Evolutionary conservation across 2,329 filamentous ascomycete species (phyloP).

Genomic region (Fusarium tjaetaba): DNA sequence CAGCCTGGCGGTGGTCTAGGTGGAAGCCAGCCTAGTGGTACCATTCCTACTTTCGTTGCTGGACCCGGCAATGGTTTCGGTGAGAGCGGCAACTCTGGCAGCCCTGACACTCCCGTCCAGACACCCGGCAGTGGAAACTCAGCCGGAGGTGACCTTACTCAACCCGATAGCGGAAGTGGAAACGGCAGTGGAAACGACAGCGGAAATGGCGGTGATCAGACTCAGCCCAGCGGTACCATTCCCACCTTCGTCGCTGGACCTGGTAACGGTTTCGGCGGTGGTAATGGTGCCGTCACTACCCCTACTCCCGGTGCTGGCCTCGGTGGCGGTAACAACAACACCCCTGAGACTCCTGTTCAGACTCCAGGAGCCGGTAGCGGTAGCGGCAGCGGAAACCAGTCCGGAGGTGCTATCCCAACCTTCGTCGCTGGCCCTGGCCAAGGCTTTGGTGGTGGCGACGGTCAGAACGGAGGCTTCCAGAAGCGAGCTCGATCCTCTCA

Average conservation of each 20-base stretch:
- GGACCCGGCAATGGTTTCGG: slow-evolving; percentile 16
- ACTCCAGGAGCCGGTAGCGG: slow-evolving; percentile 12
- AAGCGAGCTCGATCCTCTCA: slow-evolving; percentile 19
- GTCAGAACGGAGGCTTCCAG: slow-evolving; percentile 20
- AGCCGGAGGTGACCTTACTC: background rate
- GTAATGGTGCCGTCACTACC: background rate
- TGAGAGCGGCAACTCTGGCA: background rate
- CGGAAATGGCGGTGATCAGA: background rate
- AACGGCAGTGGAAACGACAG: background rate
- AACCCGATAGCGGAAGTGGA: background rate
- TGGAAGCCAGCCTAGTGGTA: background rate
- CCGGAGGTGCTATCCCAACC: slow-evolving; percentile 15
- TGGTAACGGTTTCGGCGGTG: slow-evolving; percentile 16
- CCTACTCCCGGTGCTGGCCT: background rate
- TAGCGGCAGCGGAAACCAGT: slow-evolving; percentile 1
- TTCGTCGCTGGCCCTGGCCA: slow-evolving; percentile 26
- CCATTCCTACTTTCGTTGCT: slow-evolving; percentile 19
- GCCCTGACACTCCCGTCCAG: background rate
- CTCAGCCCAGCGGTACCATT: background rate
- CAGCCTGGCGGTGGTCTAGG: background rate
- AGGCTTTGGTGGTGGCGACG: slow-evolving; percentile 14
- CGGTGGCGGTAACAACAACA: slow-evolving; percentile 5
- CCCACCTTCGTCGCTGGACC: slow-evolving; percentile 18
- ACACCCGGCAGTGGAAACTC: background rate
- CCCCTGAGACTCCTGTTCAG: slow-evolving; percentile 1